Evolutionary conservation across 768 basidiomycete species (phyloP).

Genomic region (Gautieria morchelliformis): DNA sequence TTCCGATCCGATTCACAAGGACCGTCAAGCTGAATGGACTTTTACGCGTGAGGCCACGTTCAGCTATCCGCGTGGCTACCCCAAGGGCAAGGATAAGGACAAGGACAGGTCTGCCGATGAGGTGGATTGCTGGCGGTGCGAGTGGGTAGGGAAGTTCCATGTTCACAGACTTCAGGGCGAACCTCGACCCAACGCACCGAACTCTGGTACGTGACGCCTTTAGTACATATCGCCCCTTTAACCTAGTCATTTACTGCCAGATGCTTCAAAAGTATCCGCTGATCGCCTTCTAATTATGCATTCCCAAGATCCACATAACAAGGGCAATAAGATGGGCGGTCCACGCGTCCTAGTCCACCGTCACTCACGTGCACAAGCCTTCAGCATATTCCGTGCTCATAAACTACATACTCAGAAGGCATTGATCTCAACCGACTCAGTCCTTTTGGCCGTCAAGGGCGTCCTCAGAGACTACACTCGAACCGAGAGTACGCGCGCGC

Average conservation of each 20-base stretch:
- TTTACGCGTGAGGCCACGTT: neutral
- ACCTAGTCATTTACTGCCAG: neutral
- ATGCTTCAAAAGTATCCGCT: neutral
- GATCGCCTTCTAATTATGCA: neutral
- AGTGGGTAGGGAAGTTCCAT: slow-evolving; percentile 3
- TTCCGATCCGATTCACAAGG: neutral
- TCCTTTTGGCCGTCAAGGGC: slow-evolving; percentile 1
- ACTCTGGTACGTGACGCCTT: neutral
- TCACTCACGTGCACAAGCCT: slow-evolving; percentile 5
- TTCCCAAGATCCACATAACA: neutral
- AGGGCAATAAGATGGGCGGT: neutral
- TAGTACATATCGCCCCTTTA: neutral
- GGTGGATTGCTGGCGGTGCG: slow-evolving; percentile 4
- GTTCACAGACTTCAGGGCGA: neutral
- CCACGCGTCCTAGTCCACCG: slow-evolving; percentile 6
- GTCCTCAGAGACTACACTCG: slow-evolving; percentile 5
- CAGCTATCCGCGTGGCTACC: neutral
- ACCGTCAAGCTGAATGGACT: slow-evolving; percentile 1
- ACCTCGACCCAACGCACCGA: neutral
- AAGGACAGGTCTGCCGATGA: neutral
- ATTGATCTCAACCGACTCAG: neutral
- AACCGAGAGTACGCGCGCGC: slow-evolving; percentile 4
- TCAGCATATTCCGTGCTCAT: slow-evolving; percentile 5
- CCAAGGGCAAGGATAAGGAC: neutral
- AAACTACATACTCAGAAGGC: neutral